Evolutionary conservation across 1,139 yeast species (phyloP).

Genomic region (Pneumocystis oryctolagi): DNA sequence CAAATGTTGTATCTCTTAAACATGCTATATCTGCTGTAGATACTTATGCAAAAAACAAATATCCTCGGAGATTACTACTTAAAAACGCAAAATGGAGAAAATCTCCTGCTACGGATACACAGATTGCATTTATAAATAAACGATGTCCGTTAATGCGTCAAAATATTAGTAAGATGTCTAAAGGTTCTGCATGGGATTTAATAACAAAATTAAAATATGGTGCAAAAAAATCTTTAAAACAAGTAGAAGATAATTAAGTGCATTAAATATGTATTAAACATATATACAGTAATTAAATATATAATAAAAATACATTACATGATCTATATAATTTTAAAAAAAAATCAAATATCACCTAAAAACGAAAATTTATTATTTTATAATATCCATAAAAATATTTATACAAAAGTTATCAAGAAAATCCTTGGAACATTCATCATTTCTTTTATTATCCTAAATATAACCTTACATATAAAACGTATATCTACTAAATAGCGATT

Average conservation of each 20-base stretch:
- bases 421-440: too few species aligned
- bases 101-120: constrained; percentile 14
- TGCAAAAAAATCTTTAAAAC: not conserved
- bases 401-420: too few species aligned
- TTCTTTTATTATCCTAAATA: too few species aligned
- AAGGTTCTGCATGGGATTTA: constrained; percentile 11
- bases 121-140: constrained; percentile 11
- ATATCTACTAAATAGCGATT: not conserved
- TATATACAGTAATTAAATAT: too few species aligned
- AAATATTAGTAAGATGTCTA: constrained; percentile 5
- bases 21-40: constrained; percentile 19
- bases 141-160: constrained; percentile 1
- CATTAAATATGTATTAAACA: too few species aligned
- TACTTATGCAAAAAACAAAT: constrained; percentile 13
- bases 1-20: constrained; percentile 11
- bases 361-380: too few species aligned
- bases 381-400: too few species aligned
- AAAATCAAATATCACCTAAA: too few species aligned
- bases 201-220: constrained; percentile 11
- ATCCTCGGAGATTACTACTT: constrained; percentile 12
- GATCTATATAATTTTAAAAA: too few species aligned
- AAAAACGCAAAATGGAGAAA: constrained; percentile 18
- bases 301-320: too few species aligned
- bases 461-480: too few species aligned
- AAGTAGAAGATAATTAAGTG: not conserved